Base-by-base conservation (phyloP, 345 rosid species). In the Pistacia atlantica region DNA sequence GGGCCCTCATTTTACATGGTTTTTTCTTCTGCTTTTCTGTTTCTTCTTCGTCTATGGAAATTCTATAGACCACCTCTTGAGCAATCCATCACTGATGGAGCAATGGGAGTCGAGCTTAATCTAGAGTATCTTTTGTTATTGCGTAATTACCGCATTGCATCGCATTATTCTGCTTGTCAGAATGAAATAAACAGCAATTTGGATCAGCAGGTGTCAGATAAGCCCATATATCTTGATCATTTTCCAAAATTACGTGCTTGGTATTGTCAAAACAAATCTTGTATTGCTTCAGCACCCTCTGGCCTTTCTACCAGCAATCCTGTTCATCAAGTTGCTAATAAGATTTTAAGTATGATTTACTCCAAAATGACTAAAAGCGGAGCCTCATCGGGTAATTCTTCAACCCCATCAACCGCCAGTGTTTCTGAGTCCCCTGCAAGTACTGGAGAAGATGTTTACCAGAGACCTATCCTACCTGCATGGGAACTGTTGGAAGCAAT, bases 21-120 rank as follows among this genome's bases (percentile, higher is more conserved):
- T 52, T 90, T 89, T 80, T 89, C 94, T 56, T 74, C 80, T 72
- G 92, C 94, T 35, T 90, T 90, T 82, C 92, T 89, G 55, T 84
- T 90, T 77, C 92, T 90, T 79, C 86, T 90, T 45, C 92, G 92
- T 71, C 87, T 90, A 18, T 90, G 94, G 94, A 89, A 87, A 87
- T 90, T 88, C 86, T 86, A 87, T 79, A 86, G 84, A 71, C 91
- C 94, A 37, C 83, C 90, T 33, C 52, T 84, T 60, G 92, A 87
- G 71, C 87, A 81, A 75, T 74, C 86, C 59, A 20, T 74, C 1
- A 67, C 54, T 7, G 87, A 84, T 65, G 87, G 81, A 82, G 69
- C 80, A 38, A 74, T 82, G 73, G 90, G 82, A 77, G 72, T 71
- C 51, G 90, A 84, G 65, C 89, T 89, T 58, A 80, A 84, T 72